Evolutionary conservation across 2,329 filamentous ascomycete species (phyloP).

Genomic region (Gremmenia infestans): DNA sequence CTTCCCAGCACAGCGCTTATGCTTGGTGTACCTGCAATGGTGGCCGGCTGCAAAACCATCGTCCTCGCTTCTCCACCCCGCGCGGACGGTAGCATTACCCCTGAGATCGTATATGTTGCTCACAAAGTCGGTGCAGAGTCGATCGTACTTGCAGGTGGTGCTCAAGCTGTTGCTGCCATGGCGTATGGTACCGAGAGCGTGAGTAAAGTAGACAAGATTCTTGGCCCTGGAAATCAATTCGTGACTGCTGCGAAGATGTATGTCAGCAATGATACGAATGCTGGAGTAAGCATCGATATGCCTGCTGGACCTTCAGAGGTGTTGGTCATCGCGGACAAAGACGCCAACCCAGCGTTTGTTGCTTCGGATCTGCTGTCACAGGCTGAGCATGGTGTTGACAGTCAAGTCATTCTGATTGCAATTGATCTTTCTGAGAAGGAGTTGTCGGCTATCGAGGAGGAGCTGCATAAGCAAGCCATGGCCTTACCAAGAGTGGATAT

Average conservation of each 20-base stretch:
- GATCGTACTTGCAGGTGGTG: constrained; percentile 92
- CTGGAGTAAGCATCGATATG: constrained; percentile 96
- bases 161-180: constrained; percentile 93
- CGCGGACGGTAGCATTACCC: constrained; percentile 82
- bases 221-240: constrained; percentile 96
- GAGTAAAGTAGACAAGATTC: constrained; percentile 96
- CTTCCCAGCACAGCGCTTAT: constrained; percentile 94
- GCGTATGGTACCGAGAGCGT: constrained; percentile 95
- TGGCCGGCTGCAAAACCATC: constrained; percentile 93
- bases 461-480: constrained; percentile 81
- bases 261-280: constrained; percentile 94
- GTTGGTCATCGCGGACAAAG: constrained; percentile 86
- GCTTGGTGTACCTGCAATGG: constrained; percentile 96
- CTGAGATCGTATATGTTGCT: constrained; percentile 94
- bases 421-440: constrained; percentile 70
- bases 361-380: constrained; percentile 92
- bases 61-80: constrained; percentile 89
- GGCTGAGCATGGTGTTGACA: constrained; percentile 94
- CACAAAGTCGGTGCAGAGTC: constrained; percentile 95
- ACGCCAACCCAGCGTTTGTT: constrained; percentile 88
- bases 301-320: constrained; percentile 95
- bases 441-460: constrained; percentile 80
- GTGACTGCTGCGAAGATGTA: constrained; percentile 98
- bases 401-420: constrained; percentile 87
- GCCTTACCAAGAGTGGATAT: constrained; percentile 89